Conservation (phyloP, 768 basidiomycete species). For the Mycena polygramma region DNA sequence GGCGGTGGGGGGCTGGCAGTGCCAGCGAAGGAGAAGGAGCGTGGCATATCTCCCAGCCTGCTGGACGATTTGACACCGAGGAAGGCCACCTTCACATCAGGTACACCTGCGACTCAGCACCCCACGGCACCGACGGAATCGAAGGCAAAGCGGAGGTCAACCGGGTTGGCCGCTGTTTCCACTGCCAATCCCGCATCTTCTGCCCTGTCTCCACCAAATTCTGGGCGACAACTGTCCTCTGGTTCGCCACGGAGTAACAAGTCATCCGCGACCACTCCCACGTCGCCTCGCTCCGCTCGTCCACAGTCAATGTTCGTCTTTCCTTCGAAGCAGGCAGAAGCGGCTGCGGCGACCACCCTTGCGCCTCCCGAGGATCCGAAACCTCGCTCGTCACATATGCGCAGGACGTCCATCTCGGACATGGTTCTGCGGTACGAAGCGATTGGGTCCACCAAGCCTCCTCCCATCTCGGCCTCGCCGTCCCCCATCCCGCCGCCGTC, state of each 20-base stretch:
- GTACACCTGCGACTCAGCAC: constrained; percentile 34
- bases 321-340: constrained; percentile 64
- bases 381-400: constrained; percentile 51
- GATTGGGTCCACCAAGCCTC: constrained; percentile 61
- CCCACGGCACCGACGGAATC: constrained; percentile 27
- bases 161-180: constrained; percentile 29
- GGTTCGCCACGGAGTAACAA: constrained; percentile 29
- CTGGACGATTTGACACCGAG: constrained; percentile 37
- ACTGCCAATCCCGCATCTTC: constrained; percentile 22
- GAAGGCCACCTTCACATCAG: constrained; percentile 20
- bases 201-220: constrained; percentile 40
- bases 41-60: constrained; percentile 38
- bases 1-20: constrained; percentile 61
- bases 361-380: constrained; percentile 62
- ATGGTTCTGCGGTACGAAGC: constrained; percentile 89
- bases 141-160: constrained; percentile 37
- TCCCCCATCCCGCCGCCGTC: constrained; percentile 49
- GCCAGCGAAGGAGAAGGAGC: constrained; percentile 58
- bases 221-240: constrained; percentile 32
- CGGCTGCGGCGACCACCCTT: constrained; percentile 48
- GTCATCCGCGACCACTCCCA: constrained; percentile 44
- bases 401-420: constrained; percentile 86
- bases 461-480: constrained; percentile 38
- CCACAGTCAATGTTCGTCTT: constrained; percentile 89
- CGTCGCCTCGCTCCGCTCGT: constrained; percentile 62